These are phyloP conservation scores for Ustanciosporium gigantosporum DNA, from an alignment of 1,284 basidiomycete species.

Conservation along the genomic window DNA sequence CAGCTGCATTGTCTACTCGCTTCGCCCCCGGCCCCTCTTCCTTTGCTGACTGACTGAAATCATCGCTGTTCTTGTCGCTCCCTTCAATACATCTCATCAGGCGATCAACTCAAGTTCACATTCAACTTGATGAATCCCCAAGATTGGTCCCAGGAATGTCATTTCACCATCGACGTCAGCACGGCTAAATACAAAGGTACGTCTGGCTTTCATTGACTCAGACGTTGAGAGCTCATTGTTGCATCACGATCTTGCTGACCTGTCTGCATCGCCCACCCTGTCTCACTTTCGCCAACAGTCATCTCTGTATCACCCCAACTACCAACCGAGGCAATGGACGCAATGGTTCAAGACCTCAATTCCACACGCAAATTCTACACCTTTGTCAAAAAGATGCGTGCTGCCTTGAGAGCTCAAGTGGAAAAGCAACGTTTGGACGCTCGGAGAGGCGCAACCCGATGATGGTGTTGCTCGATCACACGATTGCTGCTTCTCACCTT, in stretches of 20 bases:
- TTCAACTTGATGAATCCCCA: conserved; percentile 42
- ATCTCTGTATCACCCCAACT: conserved; percentile 27
- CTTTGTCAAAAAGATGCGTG: conserved; percentile 44
- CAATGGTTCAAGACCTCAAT: conserved; percentile 39
- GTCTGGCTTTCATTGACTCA: background rate
- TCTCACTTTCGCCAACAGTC: conserved; percentile 2
- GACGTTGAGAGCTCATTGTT: background rate
- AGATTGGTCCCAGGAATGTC: conserved; percentile 42
- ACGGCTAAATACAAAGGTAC: conserved; percentile 21
- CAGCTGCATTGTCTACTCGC: no score
- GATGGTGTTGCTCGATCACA: no score
- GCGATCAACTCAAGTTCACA: conserved; percentile 41
- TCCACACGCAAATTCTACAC: conserved; percentile 42
- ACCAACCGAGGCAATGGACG: conserved; percentile 16
- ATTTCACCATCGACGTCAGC: conserved; percentile 40
- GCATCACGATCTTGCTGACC: background rate
- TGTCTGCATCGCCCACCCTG: background rate
- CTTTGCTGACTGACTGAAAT: no score
- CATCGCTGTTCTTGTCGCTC: no score
- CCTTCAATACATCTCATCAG: background rate
- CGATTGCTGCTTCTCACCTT: no score
- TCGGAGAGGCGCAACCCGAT: no score
- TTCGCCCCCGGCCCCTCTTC: no score
- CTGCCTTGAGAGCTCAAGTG: conserved; percentile 21
- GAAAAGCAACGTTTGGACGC: conserved; percentile 36